Percentiles rank a stretch among this genome's conserved stretches.
phyloP scores from a whole-genome alignment of 768 basidiomycete genomes.

The Clitopilus hobsonii region DNA sequence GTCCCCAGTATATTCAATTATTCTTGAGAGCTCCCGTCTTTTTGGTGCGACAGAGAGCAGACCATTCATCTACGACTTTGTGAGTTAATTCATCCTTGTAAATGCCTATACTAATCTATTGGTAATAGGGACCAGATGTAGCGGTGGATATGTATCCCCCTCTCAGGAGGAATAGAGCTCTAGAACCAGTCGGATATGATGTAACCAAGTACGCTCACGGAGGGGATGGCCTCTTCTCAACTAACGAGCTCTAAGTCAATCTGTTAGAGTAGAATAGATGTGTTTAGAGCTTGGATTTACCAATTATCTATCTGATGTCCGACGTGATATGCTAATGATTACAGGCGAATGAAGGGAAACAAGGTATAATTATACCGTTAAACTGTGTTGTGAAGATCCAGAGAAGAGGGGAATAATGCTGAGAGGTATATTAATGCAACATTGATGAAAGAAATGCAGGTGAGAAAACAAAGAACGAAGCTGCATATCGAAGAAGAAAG shows the following conservation, averaged over 20 bases:
- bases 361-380: conserved; percentile 1
- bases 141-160: conserved; percentile 48
- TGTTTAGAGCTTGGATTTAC: neutral
- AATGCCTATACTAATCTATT: neutral
- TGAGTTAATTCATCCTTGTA: conserved; percentile 19
- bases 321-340: neutral
- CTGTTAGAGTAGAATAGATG: neutral
- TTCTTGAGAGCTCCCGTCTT: conserved; percentile 72
- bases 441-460: conserved; percentile 1
- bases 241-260: conserved; percentile 3
- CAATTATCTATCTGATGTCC: neutral
- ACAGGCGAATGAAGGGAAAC: neutral
- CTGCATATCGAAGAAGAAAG: conserved; percentile 9
- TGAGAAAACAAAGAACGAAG: neutral
- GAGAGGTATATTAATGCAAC: neutral
- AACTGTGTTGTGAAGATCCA: neutral
- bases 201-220: conserved; percentile 38
- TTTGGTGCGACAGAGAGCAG: conserved; percentile 77
- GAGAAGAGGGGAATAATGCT: neutral
- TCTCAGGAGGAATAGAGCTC: conserved; percentile 24
- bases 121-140: conserved; percentile 50
- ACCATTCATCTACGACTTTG: conserved; percentile 77
- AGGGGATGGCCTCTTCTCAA: neutral
- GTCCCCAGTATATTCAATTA: conserved; percentile 72
- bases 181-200: conserved; percentile 40